Evolutionary conservation across 2,329 filamentous ascomycete genomes (phyloP).

Genomic region (Cercospora sojina): DNA sequence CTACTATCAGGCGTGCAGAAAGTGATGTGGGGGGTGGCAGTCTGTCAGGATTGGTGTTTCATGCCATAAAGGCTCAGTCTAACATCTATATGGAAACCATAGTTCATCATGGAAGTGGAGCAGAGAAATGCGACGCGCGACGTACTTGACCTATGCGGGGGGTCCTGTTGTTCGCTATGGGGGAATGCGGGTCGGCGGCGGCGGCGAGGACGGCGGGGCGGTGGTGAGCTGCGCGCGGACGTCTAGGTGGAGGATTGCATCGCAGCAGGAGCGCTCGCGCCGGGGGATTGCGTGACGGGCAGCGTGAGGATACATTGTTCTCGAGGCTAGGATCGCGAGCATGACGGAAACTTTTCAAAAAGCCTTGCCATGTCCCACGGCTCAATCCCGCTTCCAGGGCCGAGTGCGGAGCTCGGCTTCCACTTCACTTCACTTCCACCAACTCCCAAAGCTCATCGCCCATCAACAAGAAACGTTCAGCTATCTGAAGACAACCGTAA

Average conservation of each 20-base stretch:
- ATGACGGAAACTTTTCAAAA: not conserved
- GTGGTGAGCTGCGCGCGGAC: not conserved
- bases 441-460: not conserved
- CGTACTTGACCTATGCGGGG: slow-evolving; percentile 4
- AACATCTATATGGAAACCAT: slow-evolving; percentile 28
- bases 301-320: slow-evolving; percentile 7
- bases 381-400: not conserved
- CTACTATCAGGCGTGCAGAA: not conserved
- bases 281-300: not conserved
- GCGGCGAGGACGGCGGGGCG: not conserved
- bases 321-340: not conserved
- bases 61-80: slow-evolving; percentile 25
- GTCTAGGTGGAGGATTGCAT: not conserved
- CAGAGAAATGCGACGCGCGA: not conserved
- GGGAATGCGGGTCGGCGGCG: slow-evolving; percentile 1
- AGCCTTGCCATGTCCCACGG: slow-evolving; percentile 2
- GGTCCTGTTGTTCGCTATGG: not conserved
- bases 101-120: slow-evolving; percentile 19
- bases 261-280: not conserved
- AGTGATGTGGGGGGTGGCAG: not conserved
- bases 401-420: not conserved
- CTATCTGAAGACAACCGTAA: not conserved
- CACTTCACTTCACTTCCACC: not conserved
- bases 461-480: not conserved
- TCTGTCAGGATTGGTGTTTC: slow-evolving; percentile 20